Base-by-base conservation (phyloP, 2,329 filamentous ascomycete species). In the Claviceps paspali region DNA sequence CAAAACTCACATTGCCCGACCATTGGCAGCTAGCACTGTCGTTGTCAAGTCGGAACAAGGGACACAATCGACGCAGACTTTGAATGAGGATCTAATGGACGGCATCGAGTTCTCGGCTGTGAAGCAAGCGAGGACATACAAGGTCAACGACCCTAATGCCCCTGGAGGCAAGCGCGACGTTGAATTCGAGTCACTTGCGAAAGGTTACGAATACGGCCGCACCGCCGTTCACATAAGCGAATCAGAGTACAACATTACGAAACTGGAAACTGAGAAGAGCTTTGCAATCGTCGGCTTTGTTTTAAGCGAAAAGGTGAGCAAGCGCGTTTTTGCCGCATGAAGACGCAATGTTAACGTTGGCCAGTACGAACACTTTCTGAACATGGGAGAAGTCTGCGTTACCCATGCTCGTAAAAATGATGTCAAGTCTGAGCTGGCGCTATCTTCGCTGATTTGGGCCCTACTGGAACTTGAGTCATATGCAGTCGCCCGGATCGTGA, bases 221-320 rank as follows among this genome's bases (percentile, higher is more conserved):
- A 95, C 88, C 1, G 85, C 83, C 2, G 88, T 98, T 1, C 79
- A 82, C 46, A 94, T 98, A 47, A 83, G 76, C 45, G 79, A 87
- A 47, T 81, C 81, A 1, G 88, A 98, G 49, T 72, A 80, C 54
- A 85, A 87, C 47, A 76, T 95, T 40, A 93, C 85, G n/a, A 86
- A 82, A 45, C 68, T 95, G 24, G 79, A 92, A 49, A 91, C 85
- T 0, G 58, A 63, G 8, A 78, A 81, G 41, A 69, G 71, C 6
- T 76, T 96, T 40, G 79, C 85, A 3, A 79, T 98, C 29, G 64
- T 98, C 36, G 91, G 91, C 0, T 98, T 98, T 49, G 73, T 96
- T 22, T 73, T 76, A 3, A 73, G 63, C 45, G 69, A 79, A 40
- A 78, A 79, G 56, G 81, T 83, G 60, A 43, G 59, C 15, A 11